Evolutionary conservation across 345 rosid genomes (phyloP).

Genomic region (Laguncularia racemosa): DNA sequence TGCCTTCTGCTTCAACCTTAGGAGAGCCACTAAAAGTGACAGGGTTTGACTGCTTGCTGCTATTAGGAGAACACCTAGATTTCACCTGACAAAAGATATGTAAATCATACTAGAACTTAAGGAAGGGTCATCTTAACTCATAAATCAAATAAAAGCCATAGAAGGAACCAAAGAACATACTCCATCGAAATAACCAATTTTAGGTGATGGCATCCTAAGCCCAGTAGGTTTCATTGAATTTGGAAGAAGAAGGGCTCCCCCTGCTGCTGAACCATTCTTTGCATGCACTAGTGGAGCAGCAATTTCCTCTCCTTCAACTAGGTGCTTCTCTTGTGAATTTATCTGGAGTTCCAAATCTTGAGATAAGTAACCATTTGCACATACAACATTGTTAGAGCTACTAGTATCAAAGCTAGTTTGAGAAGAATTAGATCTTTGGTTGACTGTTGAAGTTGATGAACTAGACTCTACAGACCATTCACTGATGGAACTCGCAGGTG

Average conservation of each 20-base stretch:
- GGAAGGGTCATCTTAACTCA: background rate
- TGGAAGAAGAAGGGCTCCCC: conserved; percentile 24
- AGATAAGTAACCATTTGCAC: conserved; percentile 13
- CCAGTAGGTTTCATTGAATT: conserved; percentile 62
- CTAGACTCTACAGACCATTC: conserved; percentile 67
- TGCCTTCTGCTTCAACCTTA: conserved; percentile 23
- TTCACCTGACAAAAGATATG: conserved; percentile 39
- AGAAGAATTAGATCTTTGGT: conserved; percentile 32
- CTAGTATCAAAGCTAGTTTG: conserved; percentile 32
- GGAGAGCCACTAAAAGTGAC: conserved; percentile 26
- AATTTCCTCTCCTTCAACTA: conserved; percentile 20
- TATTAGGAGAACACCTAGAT: conserved; percentile 42
- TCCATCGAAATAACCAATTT: conserved; percentile 95
- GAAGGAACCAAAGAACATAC: conserved; percentile 34
- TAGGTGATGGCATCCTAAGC: conserved; percentile 91
- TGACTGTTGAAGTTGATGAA: conserved; percentile 47
- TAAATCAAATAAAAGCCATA: conserved; percentile 8
- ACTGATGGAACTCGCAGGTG: conserved; percentile 66
- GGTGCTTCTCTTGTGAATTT: conserved; percentile 19
- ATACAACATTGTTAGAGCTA: conserved; percentile 19
- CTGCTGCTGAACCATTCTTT: conserved; percentile 26
- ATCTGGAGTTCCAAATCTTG: conserved; percentile 25
- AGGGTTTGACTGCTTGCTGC: conserved; percentile 27
- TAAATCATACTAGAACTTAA: background rate
- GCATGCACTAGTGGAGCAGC: conserved; percentile 15